Conservation (phyloP, 495 filamentous ascomycete species). For the Podospora didyma region DNA sequence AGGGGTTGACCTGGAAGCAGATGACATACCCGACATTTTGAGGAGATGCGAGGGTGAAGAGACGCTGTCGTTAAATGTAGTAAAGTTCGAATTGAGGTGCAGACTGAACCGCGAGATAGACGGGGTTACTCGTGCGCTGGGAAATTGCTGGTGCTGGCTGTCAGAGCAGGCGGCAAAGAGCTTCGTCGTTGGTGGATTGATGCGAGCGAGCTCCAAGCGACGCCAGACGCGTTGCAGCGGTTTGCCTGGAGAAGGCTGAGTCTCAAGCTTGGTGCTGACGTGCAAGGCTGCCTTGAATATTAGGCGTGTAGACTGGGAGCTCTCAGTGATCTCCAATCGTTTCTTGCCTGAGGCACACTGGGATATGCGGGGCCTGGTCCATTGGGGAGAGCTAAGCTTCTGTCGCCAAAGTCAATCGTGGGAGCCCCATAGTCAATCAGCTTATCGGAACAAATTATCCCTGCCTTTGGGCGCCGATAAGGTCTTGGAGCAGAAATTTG, state of each 20-base stretch:
- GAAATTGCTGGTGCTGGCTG: constrained; percentile 4
- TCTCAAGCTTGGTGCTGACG: constrained; percentile 5
- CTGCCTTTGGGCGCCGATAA: constrained; percentile 27
- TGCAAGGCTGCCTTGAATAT: constrained; percentile 18
- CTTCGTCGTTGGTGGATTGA: constrained; percentile 26
- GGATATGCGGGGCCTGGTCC: background rate
- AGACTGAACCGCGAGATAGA: background rate
- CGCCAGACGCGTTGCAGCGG: constrained; percentile 36
- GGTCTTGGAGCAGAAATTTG: constrained; percentile 30
- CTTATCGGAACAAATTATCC: constrained; percentile 23
- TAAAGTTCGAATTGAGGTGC: background rate
- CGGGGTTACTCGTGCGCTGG: background rate
- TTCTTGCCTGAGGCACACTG: background rate
- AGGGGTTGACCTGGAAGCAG: constrained; percentile 10
- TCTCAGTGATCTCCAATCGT: background rate
- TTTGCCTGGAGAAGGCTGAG: constrained; percentile 37
- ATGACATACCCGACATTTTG: constrained; percentile 44
- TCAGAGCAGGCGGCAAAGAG: constrained; percentile 23
- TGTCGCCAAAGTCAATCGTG: background rate
- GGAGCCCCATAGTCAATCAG: constrained; percentile 5
- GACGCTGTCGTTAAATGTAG: constrained; percentile 7
- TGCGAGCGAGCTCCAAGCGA: constrained; percentile 19
- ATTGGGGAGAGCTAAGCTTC: background rate
- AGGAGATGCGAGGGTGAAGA: constrained; percentile 12
- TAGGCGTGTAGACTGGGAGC: background rate